Evolutionary conservation across 2,329 filamentous ascomycete species (phyloP).

Genomic region (Hyphodiscus sp.): DNA sequence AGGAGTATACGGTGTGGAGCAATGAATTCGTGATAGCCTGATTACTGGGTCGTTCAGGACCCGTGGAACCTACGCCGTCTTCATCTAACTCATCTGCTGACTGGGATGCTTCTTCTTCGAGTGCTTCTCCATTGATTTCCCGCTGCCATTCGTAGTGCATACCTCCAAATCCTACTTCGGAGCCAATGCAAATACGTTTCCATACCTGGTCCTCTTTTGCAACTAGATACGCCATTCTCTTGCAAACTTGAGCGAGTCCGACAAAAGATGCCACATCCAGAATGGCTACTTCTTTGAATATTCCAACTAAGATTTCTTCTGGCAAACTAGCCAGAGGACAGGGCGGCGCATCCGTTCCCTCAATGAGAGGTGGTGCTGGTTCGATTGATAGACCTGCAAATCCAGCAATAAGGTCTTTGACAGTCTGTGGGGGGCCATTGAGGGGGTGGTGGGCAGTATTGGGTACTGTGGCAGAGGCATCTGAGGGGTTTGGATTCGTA

Average conservation of each 20-base stretch:
- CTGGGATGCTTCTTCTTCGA: conserved; percentile 27
- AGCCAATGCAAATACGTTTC: conserved; percentile 65
- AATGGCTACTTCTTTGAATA: conserved; percentile 66
- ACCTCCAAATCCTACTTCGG: conserved; percentile 68
- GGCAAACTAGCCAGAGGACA: conserved; percentile 75
- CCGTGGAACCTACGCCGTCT: conserved; percentile 3
- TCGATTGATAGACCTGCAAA: conserved; percentile 68
- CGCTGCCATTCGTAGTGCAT: conserved; percentile 79
- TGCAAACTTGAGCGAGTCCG: conserved; percentile 75
- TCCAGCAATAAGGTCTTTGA: conserved; percentile 65
- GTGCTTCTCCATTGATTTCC: conserved; percentile 49
- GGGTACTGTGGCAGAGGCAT: conserved; percentile 44
- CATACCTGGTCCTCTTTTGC: conserved; percentile 80
- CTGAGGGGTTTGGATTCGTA: conserved; percentile 33
- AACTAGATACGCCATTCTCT: conserved; percentile 78
- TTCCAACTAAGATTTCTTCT: conserved; percentile 76
- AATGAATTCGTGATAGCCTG: conserved; percentile 25
- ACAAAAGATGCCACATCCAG: conserved; percentile 71
- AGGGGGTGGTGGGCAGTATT: conserved; percentile 51
- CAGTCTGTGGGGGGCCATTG: conserved; percentile 46
- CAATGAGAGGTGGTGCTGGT: conserved; percentile 59
- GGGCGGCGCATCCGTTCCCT: conserved; percentile 65
- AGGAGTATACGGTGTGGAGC: conserved; percentile 37
- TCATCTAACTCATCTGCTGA: conserved; percentile 2
- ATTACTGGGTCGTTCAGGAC: background rate